A percentile compares a stretch with the other conserved stretches of the same genome.
phyloP scores from a whole-genome alignment of 371 early-diverging fungal genomes.

The Apophysomyces sp. region DNA sequence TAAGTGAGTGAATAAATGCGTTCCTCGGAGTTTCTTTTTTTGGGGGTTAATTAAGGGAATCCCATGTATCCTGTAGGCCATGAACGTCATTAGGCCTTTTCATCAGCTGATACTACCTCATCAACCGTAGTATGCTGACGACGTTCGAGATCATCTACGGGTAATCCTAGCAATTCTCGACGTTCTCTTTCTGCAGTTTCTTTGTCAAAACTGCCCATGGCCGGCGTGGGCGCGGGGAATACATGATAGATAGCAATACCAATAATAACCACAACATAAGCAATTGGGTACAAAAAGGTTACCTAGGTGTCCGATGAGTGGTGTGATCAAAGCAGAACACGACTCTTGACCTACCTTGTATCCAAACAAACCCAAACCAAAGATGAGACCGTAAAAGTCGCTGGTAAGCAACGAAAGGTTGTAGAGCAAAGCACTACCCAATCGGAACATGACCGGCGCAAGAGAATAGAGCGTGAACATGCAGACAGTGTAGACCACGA shows the following conservation, averaged over 20 bases:
- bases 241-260: slow-evolving; percentile 68
- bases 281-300: slow-evolving; percentile 60
- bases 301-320: slow-evolving; percentile 20
- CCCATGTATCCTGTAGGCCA: neutral
- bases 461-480: slow-evolving; percentile 70
- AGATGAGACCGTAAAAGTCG: slow-evolving; percentile 74
- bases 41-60: neutral
- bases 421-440: slow-evolving; percentile 72
- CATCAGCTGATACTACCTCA: neutral
- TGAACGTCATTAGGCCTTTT: neutral
- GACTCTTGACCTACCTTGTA: slow-evolving; percentile 32
- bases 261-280: slow-evolving; percentile 61
- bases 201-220: slow-evolving; percentile 23
- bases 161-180: slow-evolving; percentile 11
- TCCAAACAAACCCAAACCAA: slow-evolving; percentile 68
- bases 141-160: slow-evolving; percentile 14
- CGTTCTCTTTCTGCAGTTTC: slow-evolving; percentile 11
- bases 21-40: slow-evolving; percentile 3
- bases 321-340: neutral
- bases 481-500: slow-evolving; percentile 60
- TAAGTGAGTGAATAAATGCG: neutral
- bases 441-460: slow-evolving; percentile 67
- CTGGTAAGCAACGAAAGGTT: slow-evolving; percentile 76
- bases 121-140: neutral
- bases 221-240: slow-evolving; percentile 45